Percentiles rank a stretch among this genome's conserved stretches.
These are phyloP conservation scores for Colletotrichum chrysophilum DNA, from an alignment of 2,329 filamentous ascomycete genomes.

Conservation along the genomic window DNA sequence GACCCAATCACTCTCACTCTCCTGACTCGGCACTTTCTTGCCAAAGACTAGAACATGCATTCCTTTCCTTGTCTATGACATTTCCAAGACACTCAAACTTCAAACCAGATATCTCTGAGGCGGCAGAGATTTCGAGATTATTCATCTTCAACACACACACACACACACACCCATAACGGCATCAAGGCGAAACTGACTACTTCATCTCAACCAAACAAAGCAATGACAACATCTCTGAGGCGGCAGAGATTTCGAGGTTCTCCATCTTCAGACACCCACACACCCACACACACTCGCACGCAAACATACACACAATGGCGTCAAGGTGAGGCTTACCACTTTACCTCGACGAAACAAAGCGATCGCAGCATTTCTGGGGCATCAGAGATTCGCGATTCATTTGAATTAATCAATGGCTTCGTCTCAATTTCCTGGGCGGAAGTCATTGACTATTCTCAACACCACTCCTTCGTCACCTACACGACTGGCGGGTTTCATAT, in stretches of 20 bases:
- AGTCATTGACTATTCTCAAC: not conserved
- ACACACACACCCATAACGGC: no score
- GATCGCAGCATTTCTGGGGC: not conserved
- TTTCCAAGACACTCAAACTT: not conserved
- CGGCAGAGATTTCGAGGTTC: not conserved
- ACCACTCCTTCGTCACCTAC: not conserved
- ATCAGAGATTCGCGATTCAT: not conserved
- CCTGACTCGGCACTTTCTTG: not conserved
- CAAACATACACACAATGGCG: fast-evolving
- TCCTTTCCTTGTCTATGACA: not conserved
- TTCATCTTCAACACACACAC: no score
- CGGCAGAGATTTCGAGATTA: not conserved
- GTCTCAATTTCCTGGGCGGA: not conserved
- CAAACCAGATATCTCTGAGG: not conserved
- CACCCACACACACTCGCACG: not conserved
- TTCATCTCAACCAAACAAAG: no score
- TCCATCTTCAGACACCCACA: no score
- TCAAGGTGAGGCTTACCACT: not conserved
- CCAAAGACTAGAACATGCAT: not conserved
- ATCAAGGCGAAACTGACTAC: no score
- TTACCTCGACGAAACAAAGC: not conserved
- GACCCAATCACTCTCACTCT: not conserved
- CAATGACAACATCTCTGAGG: no score
- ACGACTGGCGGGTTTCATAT: not conserved
- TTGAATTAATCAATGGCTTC: not conserved